Conservation (phyloP, 2,329 filamentous ascomycete species). For the Fusarium neocosmosporiellum region DNA sequence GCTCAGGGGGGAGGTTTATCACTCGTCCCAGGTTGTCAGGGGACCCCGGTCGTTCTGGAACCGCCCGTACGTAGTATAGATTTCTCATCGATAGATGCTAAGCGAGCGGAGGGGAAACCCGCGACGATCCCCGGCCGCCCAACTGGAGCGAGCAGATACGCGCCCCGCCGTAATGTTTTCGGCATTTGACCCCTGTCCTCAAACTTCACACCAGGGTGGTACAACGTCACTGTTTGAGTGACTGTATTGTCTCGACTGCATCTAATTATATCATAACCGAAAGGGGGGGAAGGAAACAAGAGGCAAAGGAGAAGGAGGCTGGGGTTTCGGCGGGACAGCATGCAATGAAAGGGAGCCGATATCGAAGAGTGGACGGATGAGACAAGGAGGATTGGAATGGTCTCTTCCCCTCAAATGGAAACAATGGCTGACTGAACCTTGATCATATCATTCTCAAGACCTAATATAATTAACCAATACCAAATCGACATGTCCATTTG, state of each 20-base stretch:
- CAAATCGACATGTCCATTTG: background rate
- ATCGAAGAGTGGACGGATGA: background rate
- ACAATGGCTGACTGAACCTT: background rate
- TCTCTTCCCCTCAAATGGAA: background rate
- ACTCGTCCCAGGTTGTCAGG: background rate
- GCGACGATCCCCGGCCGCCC: background rate
- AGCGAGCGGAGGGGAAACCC: background rate
- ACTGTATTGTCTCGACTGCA: background rate
- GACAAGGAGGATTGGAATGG: background rate
- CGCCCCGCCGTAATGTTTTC: background rate
- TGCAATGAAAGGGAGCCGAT: background rate
- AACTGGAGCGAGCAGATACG: background rate
- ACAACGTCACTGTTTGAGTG: background rate
- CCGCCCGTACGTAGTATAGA: background rate
- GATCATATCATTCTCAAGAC: too few relatives aligned
- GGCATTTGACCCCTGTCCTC: conserved; percentile 4
- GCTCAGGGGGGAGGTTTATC: background rate
- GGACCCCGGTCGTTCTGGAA: background rate
- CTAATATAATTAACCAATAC: background rate
- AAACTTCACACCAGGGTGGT: background rate
- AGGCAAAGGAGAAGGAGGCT: background rate
- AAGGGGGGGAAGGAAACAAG: background rate
- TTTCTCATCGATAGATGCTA: background rate
- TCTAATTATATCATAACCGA: conserved; percentile 1
- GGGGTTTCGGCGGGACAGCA: background rate